phyloP scores from a whole-genome alignment of 805 yeast genomes.

The Hemisphaericaspora nanyangensis region DNA sequence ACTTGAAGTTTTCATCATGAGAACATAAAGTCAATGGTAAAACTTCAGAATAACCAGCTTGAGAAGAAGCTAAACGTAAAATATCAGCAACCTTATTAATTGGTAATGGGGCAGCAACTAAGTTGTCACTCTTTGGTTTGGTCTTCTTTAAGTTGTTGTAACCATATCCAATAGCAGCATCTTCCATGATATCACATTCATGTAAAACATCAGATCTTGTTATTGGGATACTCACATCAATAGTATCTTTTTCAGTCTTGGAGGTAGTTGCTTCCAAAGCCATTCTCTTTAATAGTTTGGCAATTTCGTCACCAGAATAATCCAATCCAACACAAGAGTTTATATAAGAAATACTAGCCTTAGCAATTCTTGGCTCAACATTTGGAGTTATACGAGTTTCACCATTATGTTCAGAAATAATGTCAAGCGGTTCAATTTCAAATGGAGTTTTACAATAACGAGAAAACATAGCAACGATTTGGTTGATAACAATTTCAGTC shows the following conservation, averaged over 20 bases:
- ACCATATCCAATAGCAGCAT: slow-evolving; percentile 95
- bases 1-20: slow-evolving; percentile 93
- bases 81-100: slow-evolving; percentile 90
- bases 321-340: slow-evolving; percentile 90
- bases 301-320: slow-evolving; percentile 63
- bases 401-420: slow-evolving; percentile 76
- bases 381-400: slow-evolving; percentile 76
- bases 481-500: slow-evolving; percentile 88
- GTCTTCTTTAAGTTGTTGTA: slow-evolving; percentile 83
- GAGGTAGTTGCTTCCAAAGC: slow-evolving; percentile 64
- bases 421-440: slow-evolving; percentile 84
- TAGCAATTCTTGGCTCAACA: slow-evolving; percentile 59
- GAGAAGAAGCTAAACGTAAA: slow-evolving; percentile 84
- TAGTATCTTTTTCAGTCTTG: slow-evolving; percentile 39
- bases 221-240: slow-evolving; percentile 77
- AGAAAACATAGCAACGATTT: slow-evolving; percentile 93
- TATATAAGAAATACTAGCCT: slow-evolving; percentile 78
- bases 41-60: slow-evolving; percentile 94
- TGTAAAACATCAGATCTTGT: slow-evolving; percentile 96
- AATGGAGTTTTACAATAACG: slow-evolving; percentile 79
- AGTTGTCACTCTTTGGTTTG: slow-evolving; percentile 70
- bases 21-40: slow-evolving; percentile 94
- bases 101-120: slow-evolving; percentile 84
- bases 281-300: slow-evolving; percentile 72
- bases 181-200: slow-evolving; percentile 98